phyloP scores from a whole-genome alignment of 2,329 filamentous ascomycete genomes.

The Curvularia eragrostidis region DNA sequence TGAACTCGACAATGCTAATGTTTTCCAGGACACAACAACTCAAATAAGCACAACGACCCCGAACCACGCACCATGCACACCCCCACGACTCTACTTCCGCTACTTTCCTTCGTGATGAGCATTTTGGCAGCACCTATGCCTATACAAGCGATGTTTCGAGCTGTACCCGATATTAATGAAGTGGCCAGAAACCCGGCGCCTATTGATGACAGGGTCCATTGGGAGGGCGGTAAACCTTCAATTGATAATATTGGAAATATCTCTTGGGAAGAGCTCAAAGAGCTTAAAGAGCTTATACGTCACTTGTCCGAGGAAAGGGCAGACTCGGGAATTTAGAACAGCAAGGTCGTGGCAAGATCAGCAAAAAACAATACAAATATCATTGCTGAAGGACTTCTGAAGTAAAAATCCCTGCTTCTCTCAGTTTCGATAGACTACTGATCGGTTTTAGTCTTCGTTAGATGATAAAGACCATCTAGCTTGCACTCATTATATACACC shows the following conservation, averaged over 20 bases:
- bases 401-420: background rate
- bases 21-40: background rate
- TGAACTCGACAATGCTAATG: background rate
- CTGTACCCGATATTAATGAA: slow-evolving; percentile 21
- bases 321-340: slow-evolving; percentile 1
- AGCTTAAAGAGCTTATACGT: slow-evolving; percentile 8
- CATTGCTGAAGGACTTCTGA: background rate
- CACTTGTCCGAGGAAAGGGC: slow-evolving; percentile 7
- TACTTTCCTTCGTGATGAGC: slow-evolving; percentile 16
- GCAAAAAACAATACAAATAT: background rate
- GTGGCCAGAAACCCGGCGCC: slow-evolving; percentile 30
- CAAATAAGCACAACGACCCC: background rate
- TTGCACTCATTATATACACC: background rate
- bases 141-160: slow-evolving; percentile 10
- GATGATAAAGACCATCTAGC: background rate
- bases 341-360: background rate
- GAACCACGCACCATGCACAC: slow-evolving; percentile 17
- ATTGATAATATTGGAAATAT: slow-evolving; percentile 5
- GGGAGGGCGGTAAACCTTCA: slow-evolving; percentile 12
- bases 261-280: slow-evolving; percentile 3
- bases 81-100: slow-evolving; percentile 10
- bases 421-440: background rate
- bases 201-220: slow-evolving; percentile 15
- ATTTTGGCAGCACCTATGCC: slow-evolving; percentile 17
- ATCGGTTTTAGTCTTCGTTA: background rate